phyloP scores from a whole-genome alignment of 768 basidiomycete species.

The Pisolithus albus region DNA sequence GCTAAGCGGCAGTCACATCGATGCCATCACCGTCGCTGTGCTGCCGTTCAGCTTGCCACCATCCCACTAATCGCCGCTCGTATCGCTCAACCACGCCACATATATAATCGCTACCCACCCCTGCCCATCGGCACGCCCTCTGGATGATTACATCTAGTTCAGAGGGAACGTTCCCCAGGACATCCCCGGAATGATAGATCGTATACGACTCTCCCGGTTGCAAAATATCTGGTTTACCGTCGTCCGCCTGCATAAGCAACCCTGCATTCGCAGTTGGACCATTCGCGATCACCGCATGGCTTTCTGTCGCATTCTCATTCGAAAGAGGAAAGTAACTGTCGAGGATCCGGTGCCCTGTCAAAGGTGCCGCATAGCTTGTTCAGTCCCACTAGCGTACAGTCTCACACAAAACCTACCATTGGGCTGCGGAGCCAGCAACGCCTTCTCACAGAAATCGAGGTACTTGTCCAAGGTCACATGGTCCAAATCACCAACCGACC shows the following conservation, averaged over 20 bases:
- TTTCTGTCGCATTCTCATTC: background rate
- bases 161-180: conserved; percentile 48
- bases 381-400: background rate
- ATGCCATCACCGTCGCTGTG: conserved; percentile 9
- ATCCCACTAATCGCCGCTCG: conserved; percentile 54
- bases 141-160: conserved; percentile 47
- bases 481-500: conserved; percentile 48
- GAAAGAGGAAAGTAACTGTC: conserved; percentile 38
- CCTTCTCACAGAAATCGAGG: conserved; percentile 55
- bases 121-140: conserved; percentile 48
- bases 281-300: background rate
- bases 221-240: conserved; percentile 9
- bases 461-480: conserved; percentile 55
- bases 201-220: conserved; percentile 56
- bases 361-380: background rate
- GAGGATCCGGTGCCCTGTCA: conserved; percentile 28
- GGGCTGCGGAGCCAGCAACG: conserved; percentile 33
- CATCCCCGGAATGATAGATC: conserved; percentile 64
- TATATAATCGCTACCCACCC: conserved; percentile 48
- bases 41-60: conserved; percentile 34
- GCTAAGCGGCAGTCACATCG: background rate
- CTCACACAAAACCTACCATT: conserved; percentile 18
- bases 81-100: conserved; percentile 52
- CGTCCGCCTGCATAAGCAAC: conserved; percentile 6
- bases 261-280: conserved; percentile 5